A percentile compares a stretch with the other conserved stretches of the same genome.
Evolutionary conservation across 1,139 yeast species (phyloP).

Genomic region (Hyphopichia khmerensis): DNA sequence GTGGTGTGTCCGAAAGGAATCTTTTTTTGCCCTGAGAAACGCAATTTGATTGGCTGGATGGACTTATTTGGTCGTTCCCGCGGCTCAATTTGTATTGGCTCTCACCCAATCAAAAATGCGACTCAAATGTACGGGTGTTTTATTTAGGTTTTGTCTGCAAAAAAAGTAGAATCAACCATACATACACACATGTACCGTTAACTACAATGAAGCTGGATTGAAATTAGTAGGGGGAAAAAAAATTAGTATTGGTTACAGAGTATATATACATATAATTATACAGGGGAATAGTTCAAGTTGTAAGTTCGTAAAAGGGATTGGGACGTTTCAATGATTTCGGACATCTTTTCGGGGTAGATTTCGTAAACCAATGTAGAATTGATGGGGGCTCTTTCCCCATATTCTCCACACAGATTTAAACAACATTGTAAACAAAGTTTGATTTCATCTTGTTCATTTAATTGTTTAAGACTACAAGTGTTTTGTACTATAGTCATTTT

Average conservation of each 20-base stretch:
- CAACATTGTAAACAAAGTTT: slow-evolving; percentile 20
- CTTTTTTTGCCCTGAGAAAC: background rate
- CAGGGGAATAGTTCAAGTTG: slow-evolving; percentile 1
- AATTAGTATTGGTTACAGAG: too few species aligned
- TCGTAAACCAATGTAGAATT: slow-evolving; percentile 22
- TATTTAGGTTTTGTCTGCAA: background rate
- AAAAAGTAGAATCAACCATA: too few species aligned
- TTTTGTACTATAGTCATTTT: slow-evolving; percentile 11
- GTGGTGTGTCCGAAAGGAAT: background rate
- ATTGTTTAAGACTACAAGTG: slow-evolving; percentile 15
- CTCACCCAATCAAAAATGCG: background rate
- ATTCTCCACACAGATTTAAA: slow-evolving; percentile 1
- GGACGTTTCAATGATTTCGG: slow-evolving; percentile 3
- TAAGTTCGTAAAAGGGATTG: slow-evolving; percentile 5
- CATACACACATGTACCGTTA: too few species aligned
- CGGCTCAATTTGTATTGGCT: too few species aligned
- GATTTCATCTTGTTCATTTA: slow-evolving; percentile 21
- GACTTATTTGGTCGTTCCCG: too few species aligned
- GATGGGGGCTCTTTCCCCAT: slow-evolving; percentile 15
- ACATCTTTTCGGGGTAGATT: slow-evolving; percentile 18
- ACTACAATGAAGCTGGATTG: too few species aligned
- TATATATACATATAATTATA: too few species aligned
- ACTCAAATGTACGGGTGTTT: background rate
- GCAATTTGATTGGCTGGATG: slow-evolving; percentile 13
- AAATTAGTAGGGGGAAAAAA: too few species aligned